phyloP scores from a whole-genome alignment of 2,329 filamentous ascomycete genomes.

The Periconia macrospinosa region DNA sequence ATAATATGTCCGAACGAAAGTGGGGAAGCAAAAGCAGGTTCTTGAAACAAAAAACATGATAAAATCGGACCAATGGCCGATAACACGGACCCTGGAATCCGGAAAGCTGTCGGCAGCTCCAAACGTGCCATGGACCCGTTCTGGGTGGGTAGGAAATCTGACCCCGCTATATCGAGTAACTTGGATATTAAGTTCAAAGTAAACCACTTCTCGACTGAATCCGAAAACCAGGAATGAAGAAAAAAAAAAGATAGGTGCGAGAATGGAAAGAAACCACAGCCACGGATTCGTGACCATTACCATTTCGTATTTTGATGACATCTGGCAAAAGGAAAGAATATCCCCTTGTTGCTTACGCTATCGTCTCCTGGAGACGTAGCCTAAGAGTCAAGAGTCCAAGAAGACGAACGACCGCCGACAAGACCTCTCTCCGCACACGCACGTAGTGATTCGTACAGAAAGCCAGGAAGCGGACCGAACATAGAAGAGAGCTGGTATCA shows the following conservation, averaged over 20 bases:
- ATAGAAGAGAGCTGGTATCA: conserved; percentile 41
- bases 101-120: conserved; percentile 1
- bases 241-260: conserved; percentile 7
- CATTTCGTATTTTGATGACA: conserved; percentile 19
- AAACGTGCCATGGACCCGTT: conserved; percentile 6
- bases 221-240: conserved; percentile 15
- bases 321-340: conserved; percentile 5
- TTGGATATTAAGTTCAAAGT: conserved; percentile 22
- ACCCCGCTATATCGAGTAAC: conserved; percentile 25
- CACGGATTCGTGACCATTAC: conserved; percentile 11
- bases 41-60: conserved; percentile 27
- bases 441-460: conserved; percentile 31
- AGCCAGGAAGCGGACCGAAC: conserved; percentile 8
- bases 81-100: conserved; percentile 13
- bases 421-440: conserved; percentile 18
- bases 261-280: conserved; percentile 12
- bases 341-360: conserved; percentile 20
- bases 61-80: conserved; percentile 22
- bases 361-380: conserved; percentile 23
- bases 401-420: conserved; percentile 32
- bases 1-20: conserved; percentile 32
- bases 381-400: conserved; percentile 20
- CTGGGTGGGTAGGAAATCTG: conserved; percentile 15
- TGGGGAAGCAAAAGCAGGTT: conserved; percentile 8
- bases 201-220: conserved; percentile 13